phyloP scores from a whole-genome alignment of 306 rosid species.

The Begonia loranthoides region DNA sequence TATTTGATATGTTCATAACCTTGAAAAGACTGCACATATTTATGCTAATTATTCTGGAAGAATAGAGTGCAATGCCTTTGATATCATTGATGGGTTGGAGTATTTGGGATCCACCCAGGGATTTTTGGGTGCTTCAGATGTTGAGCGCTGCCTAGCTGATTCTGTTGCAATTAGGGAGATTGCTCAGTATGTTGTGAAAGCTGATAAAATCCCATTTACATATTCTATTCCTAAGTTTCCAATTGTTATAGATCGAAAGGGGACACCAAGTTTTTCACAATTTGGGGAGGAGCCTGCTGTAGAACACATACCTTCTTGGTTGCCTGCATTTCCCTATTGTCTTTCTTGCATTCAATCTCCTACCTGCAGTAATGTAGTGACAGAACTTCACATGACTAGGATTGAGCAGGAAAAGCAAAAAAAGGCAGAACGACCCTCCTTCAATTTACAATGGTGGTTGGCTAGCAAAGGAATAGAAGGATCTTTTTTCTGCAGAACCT shows the following conservation, averaged over 20 bases:
- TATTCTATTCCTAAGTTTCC: constrained; percentile 59
- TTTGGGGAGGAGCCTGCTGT: constrained; percentile 55
- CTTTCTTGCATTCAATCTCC: constrained; percentile 62
- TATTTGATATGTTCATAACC: constrained; percentile 46
- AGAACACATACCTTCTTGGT: constrained; percentile 62
- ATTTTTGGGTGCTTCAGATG: constrained; percentile 32
- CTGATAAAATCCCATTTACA: constrained; percentile 53
- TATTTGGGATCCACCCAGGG: constrained; percentile 44
- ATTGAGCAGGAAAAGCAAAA: constrained; percentile 26
- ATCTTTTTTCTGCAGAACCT: constrained; percentile 19
- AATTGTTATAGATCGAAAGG: constrained; percentile 23
- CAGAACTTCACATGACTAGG: constrained; percentile 20
- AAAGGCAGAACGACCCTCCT: constrained; percentile 23
- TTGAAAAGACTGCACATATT: constrained; percentile 43
- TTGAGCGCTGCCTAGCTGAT: constrained; percentile 22
- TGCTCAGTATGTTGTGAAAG: constrained; percentile 22
- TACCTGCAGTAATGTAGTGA: constrained; percentile 28
- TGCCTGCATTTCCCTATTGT: constrained; percentile 80
- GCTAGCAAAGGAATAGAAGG: constrained; percentile 34
- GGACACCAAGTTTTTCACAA: constrained; percentile 48
- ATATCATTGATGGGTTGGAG: constrained; percentile 46
- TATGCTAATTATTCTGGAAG: constrained; percentile 62
- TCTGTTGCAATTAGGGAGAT: constrained; percentile 27
- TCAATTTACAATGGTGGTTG: constrained; percentile 39
- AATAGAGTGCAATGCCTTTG: constrained; percentile 53